Base-by-base conservation (phyloP, 345 rosid species). In the Citrus unshiu region DNA sequence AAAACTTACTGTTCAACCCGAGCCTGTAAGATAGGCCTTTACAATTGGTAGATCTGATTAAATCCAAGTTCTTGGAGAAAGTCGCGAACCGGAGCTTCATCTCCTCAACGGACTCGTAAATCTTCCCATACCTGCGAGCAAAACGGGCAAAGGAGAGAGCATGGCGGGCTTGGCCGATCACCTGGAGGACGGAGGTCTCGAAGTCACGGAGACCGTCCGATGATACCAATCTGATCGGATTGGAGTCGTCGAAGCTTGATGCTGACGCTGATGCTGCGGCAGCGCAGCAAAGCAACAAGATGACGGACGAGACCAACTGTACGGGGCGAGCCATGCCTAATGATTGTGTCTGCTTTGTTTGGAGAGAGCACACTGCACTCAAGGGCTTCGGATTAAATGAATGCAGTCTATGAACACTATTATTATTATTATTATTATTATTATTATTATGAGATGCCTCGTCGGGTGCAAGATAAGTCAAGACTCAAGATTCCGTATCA, bases 141-240 rank as follows among this genome's bases (percentile, higher is more conserved):
- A 95, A 95, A 73, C 97, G 94, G 16, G 95, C 92, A 75, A 93
- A 92, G 70, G 91, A 84, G 87, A 88, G 68, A 76, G 89, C 95
- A 34, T 73, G 88, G 12, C 90, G 89, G 21, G 90, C 70, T 39
- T 78, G 82, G 46, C 98, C 97, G 87, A 95, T 63, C 82, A 85
- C 90, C 79, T 80, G 86, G 46, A 86, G 82, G 60, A 91, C 74
- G 2, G 91, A 85, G 54, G 87, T 82, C 62, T 91, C 97, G 68
- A 90, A 56, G 72, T 91, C 90, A 49, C 81, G 83, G 72, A 92
- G 92, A 67, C 91, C 77, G 59, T 87, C 95, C 65, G 92, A 86
- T 39, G 92, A 85, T 34, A 84, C 90, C 77, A 93, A 85, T 2
- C 91, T 85, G 86, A 90, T 95, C 46, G 94, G 93, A 34, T 91